Base-by-base conservation (phyloP, 768 basidiomycete species). In the Solioccasus polychromus region DNA sequence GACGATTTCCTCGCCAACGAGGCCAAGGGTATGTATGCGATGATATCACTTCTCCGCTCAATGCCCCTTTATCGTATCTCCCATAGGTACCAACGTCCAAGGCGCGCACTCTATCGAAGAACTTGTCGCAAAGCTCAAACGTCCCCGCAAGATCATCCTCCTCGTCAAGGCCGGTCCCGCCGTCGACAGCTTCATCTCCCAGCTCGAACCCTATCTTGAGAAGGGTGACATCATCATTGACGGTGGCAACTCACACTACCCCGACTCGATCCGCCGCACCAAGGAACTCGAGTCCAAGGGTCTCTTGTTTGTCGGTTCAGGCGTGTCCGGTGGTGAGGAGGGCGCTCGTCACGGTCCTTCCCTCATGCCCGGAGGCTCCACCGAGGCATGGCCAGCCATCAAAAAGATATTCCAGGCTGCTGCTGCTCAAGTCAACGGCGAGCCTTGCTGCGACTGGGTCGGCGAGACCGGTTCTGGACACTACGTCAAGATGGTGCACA, bases 401-500 rank as follows among this genome's bases (percentile, higher is more conserved):
- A 94, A 97, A 78, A 80, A 91, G 52, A 98, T 99, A 62, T 99
- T 99, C 86, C 96, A 99, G 74, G 90, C 90, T 69, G 88, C 95
- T 40, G 83, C 96, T 53, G 96, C 96, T 48, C 92, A 98, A 67
- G 90, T 87, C 51, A 77, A 91, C 44, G 92, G 92, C 52, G 90
- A 91, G 58, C 96, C 96, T 25, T 99, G 96, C 77, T 97, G 95
- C 67, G 96, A 99, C 74, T 99, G 96, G 96, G 95, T 99, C 59
- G 96, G 96, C 36, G 89, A 94, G 71, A 86, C 84, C 51, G 96
- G 93, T 48, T 76, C 90, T 38, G 94, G 92, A 24, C 95, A 98
- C 77, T 99, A 98, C 70, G 95, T 99, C 71, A 99, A 99, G 78
- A 98, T 99, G 95, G 95, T 99, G 51, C 95, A 99, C 76, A 92